Base-by-base conservation (phyloP, 2,329 filamentous ascomycete species). In the Neonectria sp. region DNA sequence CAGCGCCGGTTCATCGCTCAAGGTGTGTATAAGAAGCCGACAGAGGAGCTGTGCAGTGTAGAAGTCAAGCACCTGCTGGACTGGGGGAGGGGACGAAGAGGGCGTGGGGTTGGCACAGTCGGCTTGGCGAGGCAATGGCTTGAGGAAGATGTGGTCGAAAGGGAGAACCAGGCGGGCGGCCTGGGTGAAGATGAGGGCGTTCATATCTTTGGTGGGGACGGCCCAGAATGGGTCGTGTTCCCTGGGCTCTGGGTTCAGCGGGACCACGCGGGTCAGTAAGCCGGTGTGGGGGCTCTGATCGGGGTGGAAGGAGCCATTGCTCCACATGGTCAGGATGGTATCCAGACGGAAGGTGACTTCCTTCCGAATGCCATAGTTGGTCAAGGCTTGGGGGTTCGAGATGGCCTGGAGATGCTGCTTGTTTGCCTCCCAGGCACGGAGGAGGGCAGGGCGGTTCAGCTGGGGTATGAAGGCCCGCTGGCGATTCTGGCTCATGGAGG, bases 391-490 rank as follows among this genome's bases (percentile, higher is more conserved):
- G n/a, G n/a, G n/a, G n/a, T n/a, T n/a, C n/a, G n/a, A n/a, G 33
- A 55, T 35, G 15, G 51, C 51, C n/a, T 21, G 24, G 15, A 37
- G 29, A 37, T 55, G 51, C 43, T 11, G 43, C 17, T 60, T 67
- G 24, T 67, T 67, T 1, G 65, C 60, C 15, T 67, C 51, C 55
- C 13, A 67, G 8, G 65, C 27, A 49, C 25, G 6, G 7, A 59
- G 2, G 25, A 67, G 17, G 12, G 31, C 1, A 11, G 25, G 33
- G 43, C 49, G 25, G 25, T 62, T 51, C 1, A 68, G 52, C 40
- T 65, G 33, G 3, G 21, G 13, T 8, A 31, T 8, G 7, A 40
- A 58, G 3, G 58, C 43, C 6, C 40, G 25, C 13, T 65, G 15
- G 21, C 43, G 15, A 24, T 46, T 27, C 45, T 65, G 27, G n/a